These are phyloP conservation scores for Cercospora beticola DNA, from an alignment of 2,329 filamentous ascomycete genomes.

Conservation along the genomic window DNA sequence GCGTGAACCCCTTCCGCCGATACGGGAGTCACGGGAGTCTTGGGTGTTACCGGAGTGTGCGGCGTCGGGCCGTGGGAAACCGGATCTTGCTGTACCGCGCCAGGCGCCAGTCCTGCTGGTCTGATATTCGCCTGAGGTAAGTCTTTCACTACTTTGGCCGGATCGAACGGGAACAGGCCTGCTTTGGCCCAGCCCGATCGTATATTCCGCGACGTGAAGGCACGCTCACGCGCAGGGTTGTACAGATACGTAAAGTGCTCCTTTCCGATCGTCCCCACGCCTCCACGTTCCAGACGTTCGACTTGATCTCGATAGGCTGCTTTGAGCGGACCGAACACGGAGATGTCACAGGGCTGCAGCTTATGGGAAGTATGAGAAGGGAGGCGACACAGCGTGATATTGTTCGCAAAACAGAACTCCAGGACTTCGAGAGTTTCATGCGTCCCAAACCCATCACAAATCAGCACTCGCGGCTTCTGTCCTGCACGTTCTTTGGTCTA, in stretches of 20 bases:
- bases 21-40: neutral
- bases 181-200: slow-evolving; percentile 29
- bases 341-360: neutral
- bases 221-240: slow-evolving; percentile 26
- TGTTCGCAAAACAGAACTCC: slow-evolving; percentile 35
- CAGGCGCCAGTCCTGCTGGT: neutral
- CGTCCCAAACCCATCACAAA: slow-evolving; percentile 40
- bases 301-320: slow-evolving; percentile 22
- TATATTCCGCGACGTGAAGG: slow-evolving; percentile 32
- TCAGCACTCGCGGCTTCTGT: slow-evolving; percentile 38
- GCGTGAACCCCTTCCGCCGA: neutral
- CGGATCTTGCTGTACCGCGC: neutral
- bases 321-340: neutral
- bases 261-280: slow-evolving; percentile 16
- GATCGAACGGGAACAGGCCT: slow-evolving; percentile 34
- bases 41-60: neutral
- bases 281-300: slow-evolving; percentile 14
- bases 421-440: slow-evolving; percentile 37
- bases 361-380: slow-evolving; percentile 26
- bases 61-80: neutral
- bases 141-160: neutral
- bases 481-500: slow-evolving; percentile 37
- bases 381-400: slow-evolving; percentile 38
- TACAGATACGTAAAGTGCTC: slow-evolving; percentile 28
- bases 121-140: neutral